Evolutionary conservation across 2,329 filamentous ascomycete species (phyloP).

Genomic region (Cladosporium phlei): DNA sequence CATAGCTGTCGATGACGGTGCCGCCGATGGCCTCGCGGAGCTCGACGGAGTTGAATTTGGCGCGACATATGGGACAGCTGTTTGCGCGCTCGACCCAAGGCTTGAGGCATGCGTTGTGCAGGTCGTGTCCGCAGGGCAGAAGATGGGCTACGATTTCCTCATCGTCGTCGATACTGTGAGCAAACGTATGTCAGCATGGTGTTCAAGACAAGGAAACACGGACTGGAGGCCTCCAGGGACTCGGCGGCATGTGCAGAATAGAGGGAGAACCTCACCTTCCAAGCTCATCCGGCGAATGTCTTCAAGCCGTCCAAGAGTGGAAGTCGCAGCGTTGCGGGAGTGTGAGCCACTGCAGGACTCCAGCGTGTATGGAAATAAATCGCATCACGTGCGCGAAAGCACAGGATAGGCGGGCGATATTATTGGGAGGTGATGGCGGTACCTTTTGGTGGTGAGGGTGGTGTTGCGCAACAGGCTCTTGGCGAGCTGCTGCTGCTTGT

Average conservation of each 20-base stretch:
- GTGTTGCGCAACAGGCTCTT: slow-evolving; percentile 20
- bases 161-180: slow-evolving; percentile 34
- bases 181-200: slow-evolving; percentile 23
- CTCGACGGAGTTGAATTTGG: slow-evolving; percentile 83
- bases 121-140: slow-evolving; percentile 77
- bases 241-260: slow-evolving; percentile 23
- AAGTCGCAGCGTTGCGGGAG: slow-evolving; percentile 20
- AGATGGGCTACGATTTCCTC: slow-evolving; percentile 57
- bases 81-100: slow-evolving; percentile 97
- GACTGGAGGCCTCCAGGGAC: slow-evolving; percentile 30
- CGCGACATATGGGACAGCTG: slow-evolving; percentile 94
- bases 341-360: slow-evolving; percentile 24
- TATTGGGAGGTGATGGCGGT: slow-evolving; percentile 19
- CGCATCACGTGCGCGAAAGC: slow-evolving; percentile 16
- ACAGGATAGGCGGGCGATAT: slow-evolving; percentile 14
- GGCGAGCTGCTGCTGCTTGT: slow-evolving; percentile 21
- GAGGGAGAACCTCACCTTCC: slow-evolving; percentile 35
- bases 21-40: slow-evolving; percentile 72
- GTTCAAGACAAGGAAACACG: slow-evolving; percentile 12
- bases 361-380: slow-evolving; percentile 19
- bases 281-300: slow-evolving; percentile 37
- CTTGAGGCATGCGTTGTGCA: slow-evolving; percentile 88
- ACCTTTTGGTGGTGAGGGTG: slow-evolving; percentile 29
- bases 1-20: slow-evolving; percentile 54
- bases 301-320: slow-evolving; percentile 38